Evolutionary conservation across 2,329 filamentous ascomycete species (phyloP).

Genomic region (Huntiella savannae): DNA sequence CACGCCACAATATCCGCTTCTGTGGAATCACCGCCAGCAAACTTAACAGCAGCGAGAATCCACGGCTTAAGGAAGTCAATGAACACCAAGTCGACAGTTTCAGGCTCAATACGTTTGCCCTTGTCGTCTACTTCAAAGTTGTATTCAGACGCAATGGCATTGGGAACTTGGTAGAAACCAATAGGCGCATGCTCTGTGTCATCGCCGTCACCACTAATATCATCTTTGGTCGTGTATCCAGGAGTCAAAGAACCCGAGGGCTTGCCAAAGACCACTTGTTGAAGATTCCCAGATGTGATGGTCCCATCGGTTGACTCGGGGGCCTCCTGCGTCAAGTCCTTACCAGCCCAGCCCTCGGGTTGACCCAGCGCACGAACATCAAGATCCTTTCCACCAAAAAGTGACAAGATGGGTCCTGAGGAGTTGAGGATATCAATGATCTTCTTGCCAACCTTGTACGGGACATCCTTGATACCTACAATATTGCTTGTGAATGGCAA

Average conservation of each 20-base stretch:
- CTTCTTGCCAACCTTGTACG: conserved; percentile 53
- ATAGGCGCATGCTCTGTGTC: conserved; percentile 69
- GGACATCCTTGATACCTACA: conserved; percentile 59
- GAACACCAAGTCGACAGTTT: conserved; percentile 72
- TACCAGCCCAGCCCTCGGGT: conserved; percentile 25
- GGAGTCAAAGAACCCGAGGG: conserved; percentile 23
- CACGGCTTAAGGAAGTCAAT: conserved; percentile 79
- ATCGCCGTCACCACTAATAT: conserved; percentile 66
- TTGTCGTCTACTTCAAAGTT: conserved; percentile 14
- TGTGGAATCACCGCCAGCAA: conserved; percentile 27
- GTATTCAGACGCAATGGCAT: conserved; percentile 53
- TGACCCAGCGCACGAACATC: conserved; percentile 29
- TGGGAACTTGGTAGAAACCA: conserved; percentile 59
- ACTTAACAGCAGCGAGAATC: conserved; percentile 54
- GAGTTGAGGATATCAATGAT: conserved; percentile 43
- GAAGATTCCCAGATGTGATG: neutral
- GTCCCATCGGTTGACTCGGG: neutral
- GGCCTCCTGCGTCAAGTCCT: conserved; percentile 9
- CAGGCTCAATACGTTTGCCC: conserved; percentile 29
- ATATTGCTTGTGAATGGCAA: conserved; percentile 76
- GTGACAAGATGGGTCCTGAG: conserved; percentile 29
- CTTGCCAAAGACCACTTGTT: neutral
- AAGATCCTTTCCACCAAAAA: conserved; percentile 14
- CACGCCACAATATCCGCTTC: conserved; percentile 31
- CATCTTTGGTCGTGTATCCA: conserved; percentile 82